Base-by-base conservation (phyloP, 2,329 filamentous ascomycete species). In the Plenodomus lindquistii region DNA sequence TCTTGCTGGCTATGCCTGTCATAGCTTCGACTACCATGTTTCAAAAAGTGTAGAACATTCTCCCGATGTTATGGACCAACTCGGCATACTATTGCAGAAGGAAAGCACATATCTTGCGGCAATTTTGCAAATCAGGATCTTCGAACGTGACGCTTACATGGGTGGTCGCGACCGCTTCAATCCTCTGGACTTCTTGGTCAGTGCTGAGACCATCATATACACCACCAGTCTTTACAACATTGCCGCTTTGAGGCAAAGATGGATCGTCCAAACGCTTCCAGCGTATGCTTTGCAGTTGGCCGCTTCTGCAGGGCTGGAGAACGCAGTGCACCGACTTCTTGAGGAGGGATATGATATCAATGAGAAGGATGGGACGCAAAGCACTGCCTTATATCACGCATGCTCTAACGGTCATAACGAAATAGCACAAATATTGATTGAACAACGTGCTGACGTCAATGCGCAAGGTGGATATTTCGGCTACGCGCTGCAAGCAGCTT, bases 231-330 rank as follows among this genome's bases (percentile, higher is more conserved):
- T 61, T 19, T 57, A 53, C 40, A 44, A 54, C n/a, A 42, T 57
- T 21, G 38, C 48, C 19, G 4, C 19, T 6, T 10, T 61, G 16
- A 49, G 42, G 7, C 40, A 54, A 36, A 21, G 20, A 40, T 59
- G 44, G 49, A n/a, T 41, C 6, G 42, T 36, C 18, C 31, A 50
- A 27, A 44, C 43, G 22, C 42, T 44, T 18, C 56, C 58, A 8
- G 37, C n/a, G 10, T 55, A 55, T 52, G 58, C 56, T 40, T 43
- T 61, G 22, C 58, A 61, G 34, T 41, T 48, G 4, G 55, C 57
- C 38, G 45, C 47, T 8, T 54, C 52, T 39, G 42, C 48, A 39
- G 52, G 57, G 10, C 40, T 58, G 7, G 34, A 24, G 2, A 44
- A 19, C 18, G 48, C 44, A 24, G 46, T 53, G 13, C 24, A 7